Percentiles rank a stretch among this genome's conserved stretches.
phyloP scores from a whole-genome alignment of 2,329 filamentous ascomycete species.

The Diaporthe vaccinii region DNA sequence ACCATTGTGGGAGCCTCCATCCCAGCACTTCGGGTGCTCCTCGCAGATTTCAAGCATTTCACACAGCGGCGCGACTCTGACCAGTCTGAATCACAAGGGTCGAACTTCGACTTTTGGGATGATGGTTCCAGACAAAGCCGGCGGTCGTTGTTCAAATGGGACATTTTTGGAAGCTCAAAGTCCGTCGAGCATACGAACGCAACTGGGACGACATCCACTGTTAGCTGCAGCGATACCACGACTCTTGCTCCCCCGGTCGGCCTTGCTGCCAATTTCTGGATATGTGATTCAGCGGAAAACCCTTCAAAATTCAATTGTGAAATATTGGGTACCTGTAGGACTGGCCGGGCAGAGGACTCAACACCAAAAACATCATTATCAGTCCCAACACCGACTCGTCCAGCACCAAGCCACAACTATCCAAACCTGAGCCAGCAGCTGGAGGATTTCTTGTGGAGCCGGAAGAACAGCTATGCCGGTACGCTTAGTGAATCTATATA shows the following conservation, averaged over 20 bases:
- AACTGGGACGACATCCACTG: not conserved
- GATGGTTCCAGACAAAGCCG: not conserved
- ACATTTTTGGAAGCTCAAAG: not conserved
- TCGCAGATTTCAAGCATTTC: not conserved
- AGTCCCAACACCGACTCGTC: not conserved
- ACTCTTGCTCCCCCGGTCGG: not conserved
- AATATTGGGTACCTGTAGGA: fast-evolving
- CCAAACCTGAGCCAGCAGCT: conserved; percentile 8
- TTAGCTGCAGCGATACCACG: not conserved
- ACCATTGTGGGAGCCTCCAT: conserved; percentile 27
- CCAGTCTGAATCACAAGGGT: conserved; percentile 1
- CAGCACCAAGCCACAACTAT: not conserved
- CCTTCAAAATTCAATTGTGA: not conserved
- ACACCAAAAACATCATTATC: not conserved
- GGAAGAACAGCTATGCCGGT: not conserved
- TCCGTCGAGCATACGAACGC: not conserved
- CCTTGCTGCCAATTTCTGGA: not conserved
- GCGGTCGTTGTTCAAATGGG: not conserved
- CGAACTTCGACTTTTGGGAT: conserved; percentile 3
- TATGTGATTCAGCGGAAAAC: fast-evolving
- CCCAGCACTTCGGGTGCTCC: conserved; percentile 15
- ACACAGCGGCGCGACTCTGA: not conserved
- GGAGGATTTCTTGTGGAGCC: conserved; percentile 3
- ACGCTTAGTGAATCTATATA: not conserved
- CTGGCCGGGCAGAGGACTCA: not conserved